Conservation (phyloP, 2,329 filamentous ascomycete species). For the Cladosporium sp. region DNA sequence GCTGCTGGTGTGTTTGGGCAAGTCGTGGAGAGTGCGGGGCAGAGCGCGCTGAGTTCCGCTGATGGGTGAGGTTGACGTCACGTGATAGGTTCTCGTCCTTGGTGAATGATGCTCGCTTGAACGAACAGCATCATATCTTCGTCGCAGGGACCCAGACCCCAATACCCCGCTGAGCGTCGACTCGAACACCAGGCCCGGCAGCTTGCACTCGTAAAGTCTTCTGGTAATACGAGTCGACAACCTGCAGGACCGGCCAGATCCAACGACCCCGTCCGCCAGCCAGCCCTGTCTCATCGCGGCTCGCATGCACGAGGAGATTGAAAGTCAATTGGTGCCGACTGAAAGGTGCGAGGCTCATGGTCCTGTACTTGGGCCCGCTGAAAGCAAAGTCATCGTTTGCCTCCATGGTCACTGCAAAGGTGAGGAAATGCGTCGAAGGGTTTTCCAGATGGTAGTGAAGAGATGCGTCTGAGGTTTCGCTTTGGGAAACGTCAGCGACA, state of each 20-base stretch:
- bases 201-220: constrained; percentile 79
- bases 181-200: constrained; percentile 67
- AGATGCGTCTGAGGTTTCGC: constrained; percentile 26
- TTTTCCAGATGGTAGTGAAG: constrained; percentile 79
- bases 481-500: constrained; percentile 30
- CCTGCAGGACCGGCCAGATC: constrained; percentile 69
- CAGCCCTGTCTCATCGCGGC: constrained; percentile 9
- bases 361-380: constrained; percentile 76
- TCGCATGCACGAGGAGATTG: constrained; percentile 61
- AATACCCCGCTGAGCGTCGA: constrained; percentile 50
- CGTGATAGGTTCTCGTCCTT: not conserved
- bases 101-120: too few species aligned
- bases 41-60: not conserved
- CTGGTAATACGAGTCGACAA: constrained; percentile 89
- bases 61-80: constrained; percentile 2
- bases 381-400: constrained; percentile 91
- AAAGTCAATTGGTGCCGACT: constrained; percentile 72
- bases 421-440: constrained; percentile 88
- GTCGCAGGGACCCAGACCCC: constrained; percentile 33
- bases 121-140: constrained; percentile 4
- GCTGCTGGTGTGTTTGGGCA: not conserved
- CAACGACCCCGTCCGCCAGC: constrained; percentile 50
- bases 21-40: constrained; percentile 5
- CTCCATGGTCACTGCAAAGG: constrained; percentile 89
- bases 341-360: constrained; percentile 76